Conservation (phyloP, 2,329 filamentous ascomycete species). For the Chaetothyriales sp. region DNA sequence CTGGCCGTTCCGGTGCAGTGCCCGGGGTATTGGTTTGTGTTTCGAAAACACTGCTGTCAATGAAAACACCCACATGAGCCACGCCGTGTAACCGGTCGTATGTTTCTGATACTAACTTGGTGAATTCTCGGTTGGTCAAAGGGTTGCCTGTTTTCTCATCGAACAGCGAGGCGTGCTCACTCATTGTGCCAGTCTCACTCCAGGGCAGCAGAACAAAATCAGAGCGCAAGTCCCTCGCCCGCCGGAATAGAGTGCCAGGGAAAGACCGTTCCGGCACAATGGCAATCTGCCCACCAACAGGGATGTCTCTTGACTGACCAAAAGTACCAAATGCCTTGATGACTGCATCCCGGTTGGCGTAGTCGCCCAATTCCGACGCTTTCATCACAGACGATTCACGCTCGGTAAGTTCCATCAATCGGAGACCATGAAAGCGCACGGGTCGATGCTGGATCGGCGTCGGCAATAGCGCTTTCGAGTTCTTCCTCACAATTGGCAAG, state of each 20-base stretch:
- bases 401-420: conserved; percentile 73
- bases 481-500: conserved; percentile 5
- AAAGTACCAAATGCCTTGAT: conserved; percentile 85
- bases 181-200: conserved; percentile 66
- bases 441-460: conserved; percentile 27
- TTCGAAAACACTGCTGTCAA: conserved; percentile 37
- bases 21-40: conserved; percentile 1
- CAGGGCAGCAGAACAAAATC: conserved; percentile 76
- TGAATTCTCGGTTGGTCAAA: conserved; percentile 39
- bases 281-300: conserved; percentile 65
- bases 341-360: conserved; percentile 60
- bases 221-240: conserved; percentile 53
- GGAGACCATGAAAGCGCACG: conserved; percentile 67
- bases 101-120: conserved; percentile 31
- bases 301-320: conserved; percentile 66
- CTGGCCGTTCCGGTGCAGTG: conserved; percentile 18
- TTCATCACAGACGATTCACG: conserved; percentile 93
- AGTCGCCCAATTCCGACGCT: conserved; percentile 66
- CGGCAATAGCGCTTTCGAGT: conserved; percentile 3
- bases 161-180: conserved; percentile 41
- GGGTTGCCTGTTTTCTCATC: conserved; percentile 25
- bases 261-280: conserved; percentile 66
- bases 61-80: conserved; percentile 61
- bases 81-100: conserved; percentile 41
- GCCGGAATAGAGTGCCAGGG: conserved; percentile 57